Percentiles rank a stretch among this genome's conserved stretches.
Evolutionary conservation across 2,329 filamentous ascomycete genomes (phyloP).

Genomic region (Aspergillus sojae): DNA sequence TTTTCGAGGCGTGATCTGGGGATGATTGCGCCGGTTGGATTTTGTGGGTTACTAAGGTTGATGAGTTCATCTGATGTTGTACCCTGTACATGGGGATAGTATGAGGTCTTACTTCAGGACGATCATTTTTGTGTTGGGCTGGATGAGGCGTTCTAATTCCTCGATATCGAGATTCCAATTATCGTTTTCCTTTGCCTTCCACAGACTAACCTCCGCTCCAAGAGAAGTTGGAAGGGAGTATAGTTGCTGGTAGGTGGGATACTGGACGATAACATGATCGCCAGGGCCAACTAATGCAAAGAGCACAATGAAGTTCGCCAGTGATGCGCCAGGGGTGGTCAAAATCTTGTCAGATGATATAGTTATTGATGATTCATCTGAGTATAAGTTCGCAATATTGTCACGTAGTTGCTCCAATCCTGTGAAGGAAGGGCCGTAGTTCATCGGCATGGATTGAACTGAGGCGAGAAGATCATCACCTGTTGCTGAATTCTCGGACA

Average conservation of each 20-base stretch:
- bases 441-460: neutral
- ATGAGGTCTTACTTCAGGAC: constrained; percentile 63
- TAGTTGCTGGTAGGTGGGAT: constrained; percentile 87
- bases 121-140: constrained; percentile 57
- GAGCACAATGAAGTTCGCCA: constrained; percentile 76
- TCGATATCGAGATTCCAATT: constrained; percentile 68
- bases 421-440: neutral
- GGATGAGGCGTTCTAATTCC: constrained; percentile 66
- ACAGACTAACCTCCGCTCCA: constrained; percentile 77
- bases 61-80: constrained; percentile 61
- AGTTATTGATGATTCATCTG: constrained; percentile 53
- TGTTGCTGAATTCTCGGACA: neutral
- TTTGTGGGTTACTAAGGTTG: constrained; percentile 73
- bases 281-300: constrained; percentile 71
- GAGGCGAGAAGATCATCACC: neutral
- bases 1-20: constrained; percentile 60
- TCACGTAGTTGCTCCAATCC: constrained; percentile 29
- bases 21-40: constrained; percentile 74
- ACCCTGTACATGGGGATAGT: constrained; percentile 41
- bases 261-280: constrained; percentile 84
- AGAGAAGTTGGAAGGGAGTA: constrained; percentile 74
- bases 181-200: constrained; percentile 68
- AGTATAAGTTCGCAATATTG: constrained; percentile 41
- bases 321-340: constrained; percentile 78
- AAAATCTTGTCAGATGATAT: constrained; percentile 67